Conservation (phyloP, 2,329 filamentous ascomycete species). For the Fusarium sp. region DNA sequence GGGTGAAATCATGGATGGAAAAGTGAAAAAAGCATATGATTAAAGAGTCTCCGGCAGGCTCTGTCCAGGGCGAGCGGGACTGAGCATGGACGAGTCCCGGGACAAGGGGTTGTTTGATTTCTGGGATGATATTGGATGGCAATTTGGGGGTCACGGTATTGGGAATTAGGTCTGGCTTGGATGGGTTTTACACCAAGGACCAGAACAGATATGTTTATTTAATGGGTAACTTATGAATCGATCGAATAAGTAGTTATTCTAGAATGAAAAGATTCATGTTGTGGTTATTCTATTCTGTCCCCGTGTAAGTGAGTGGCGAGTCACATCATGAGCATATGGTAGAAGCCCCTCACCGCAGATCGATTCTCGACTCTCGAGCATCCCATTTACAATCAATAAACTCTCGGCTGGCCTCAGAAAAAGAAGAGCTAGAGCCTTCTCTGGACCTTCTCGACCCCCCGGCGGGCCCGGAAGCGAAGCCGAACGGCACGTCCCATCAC, state of each 20-base stretch:
- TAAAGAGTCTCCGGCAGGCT: background rate
- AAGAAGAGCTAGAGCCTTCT: background rate
- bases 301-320: background rate
- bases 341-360: background rate
- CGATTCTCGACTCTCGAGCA: background rate
- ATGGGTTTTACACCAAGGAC: background rate
- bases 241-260: background rate
- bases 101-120: background rate
- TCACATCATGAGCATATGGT: background rate
- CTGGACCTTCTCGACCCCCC: background rate
- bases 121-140: background rate
- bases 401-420: background rate
- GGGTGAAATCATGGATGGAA: conserved; percentile 4
- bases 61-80: background rate
- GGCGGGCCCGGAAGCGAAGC: conserved; percentile 1
- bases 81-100: background rate
- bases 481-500: conserved; percentile 2
- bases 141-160: background rate
- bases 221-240: background rate
- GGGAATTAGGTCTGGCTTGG: background rate
- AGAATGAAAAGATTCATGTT: background rate
- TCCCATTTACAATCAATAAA: background rate
- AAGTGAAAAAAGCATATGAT: background rate
- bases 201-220: background rate
- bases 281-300: background rate